phyloP scores from a whole-genome alignment of 805 yeast species.

The Saturnispora galanensis region DNA sequence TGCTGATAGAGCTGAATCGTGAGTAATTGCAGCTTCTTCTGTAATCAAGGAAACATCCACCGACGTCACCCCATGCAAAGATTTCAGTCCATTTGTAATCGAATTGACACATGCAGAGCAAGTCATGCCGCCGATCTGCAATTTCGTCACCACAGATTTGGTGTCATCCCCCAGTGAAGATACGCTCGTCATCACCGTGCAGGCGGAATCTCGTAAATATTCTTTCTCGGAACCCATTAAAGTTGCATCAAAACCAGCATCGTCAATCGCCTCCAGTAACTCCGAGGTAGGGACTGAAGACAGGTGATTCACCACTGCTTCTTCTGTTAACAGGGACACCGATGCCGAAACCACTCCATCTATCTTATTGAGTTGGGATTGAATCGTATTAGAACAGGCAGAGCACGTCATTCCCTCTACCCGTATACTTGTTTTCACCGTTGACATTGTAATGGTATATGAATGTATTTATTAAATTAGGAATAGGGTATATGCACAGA shows the following conservation, averaged over 20 bases:
- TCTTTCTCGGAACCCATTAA: constrained; percentile 2
- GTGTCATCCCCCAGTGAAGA: not conserved
- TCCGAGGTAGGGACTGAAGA: constrained; percentile 19
- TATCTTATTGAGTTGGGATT: constrained; percentile 34
- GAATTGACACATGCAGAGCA: constrained; percentile 69
- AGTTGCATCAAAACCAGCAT: constrained; percentile 36
- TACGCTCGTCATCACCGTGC: not conserved
- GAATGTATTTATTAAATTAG: not conserved
- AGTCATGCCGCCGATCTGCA: constrained; percentile 69
- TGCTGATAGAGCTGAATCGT: constrained; percentile 27
- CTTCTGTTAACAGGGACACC: constrained; percentile 65
- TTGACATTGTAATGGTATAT: not conserved
- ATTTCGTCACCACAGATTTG: not conserved
- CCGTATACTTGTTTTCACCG: constrained; percentile 16
- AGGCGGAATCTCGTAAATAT: not conserved
- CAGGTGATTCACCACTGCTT: constrained; percentile 46
- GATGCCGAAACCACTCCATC: constrained; percentile 26
- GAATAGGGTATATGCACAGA: no score
- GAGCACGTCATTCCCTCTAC: constrained; percentile 74
- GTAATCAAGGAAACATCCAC: constrained; percentile 67
- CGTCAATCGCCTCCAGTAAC: constrained; percentile 36
- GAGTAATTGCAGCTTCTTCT: constrained; percentile 56
- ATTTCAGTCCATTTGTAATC: constrained; percentile 32
- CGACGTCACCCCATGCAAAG: constrained; percentile 18
- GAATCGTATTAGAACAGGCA: constrained; percentile 50